Percentiles rank a stretch among this genome's conserved stretches.
These are phyloP conservation scores for Brasenia schreberi DNA, from an alignment of 164 flowering plant species.

Conservation along the genomic window DNA sequence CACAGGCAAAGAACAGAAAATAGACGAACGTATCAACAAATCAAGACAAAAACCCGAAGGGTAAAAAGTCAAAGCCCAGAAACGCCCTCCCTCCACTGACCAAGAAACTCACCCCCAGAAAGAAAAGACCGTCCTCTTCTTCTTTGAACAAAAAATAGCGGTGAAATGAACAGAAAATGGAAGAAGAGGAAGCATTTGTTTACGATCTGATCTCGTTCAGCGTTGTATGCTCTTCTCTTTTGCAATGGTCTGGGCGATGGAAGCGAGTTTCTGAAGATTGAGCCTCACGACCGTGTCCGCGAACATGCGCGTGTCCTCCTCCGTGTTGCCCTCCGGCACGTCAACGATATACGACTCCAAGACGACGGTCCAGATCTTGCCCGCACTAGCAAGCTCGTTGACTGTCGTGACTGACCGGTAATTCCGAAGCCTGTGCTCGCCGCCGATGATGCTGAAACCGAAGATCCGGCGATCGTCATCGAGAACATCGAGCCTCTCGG, in stretches of 20 bases:
- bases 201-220: too few species aligned
- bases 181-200: too few species aligned
- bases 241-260: conserved; percentile 38
- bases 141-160: too few species aligned
- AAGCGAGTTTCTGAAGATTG: conserved; percentile 84
- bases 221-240: not conserved
- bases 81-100: too few species aligned
- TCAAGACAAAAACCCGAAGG: too few species aligned
- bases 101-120: too few species aligned
- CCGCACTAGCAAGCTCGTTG: conserved; percentile 33
- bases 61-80: too few species aligned
- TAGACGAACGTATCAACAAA: too few species aligned
- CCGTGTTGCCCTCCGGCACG: conserved; percentile 90
- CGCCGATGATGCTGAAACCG: conserved; percentile 90
- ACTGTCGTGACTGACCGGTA: conserved; percentile 79
- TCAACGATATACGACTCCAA: conserved; percentile 90
- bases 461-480: conserved; percentile 59
- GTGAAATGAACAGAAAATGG: too few species aligned
- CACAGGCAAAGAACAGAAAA: too few species aligned
- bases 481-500: conserved; percentile 72
- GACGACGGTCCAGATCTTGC: conserved; percentile 49
- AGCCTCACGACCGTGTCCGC: conserved; percentile 86
- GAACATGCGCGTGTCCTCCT: conserved; percentile 85
- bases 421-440: conserved; percentile 80
- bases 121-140: too few species aligned